Base-by-base conservation (phyloP, 352 stramenopile species). In the Globisporangium solare region DNA sequence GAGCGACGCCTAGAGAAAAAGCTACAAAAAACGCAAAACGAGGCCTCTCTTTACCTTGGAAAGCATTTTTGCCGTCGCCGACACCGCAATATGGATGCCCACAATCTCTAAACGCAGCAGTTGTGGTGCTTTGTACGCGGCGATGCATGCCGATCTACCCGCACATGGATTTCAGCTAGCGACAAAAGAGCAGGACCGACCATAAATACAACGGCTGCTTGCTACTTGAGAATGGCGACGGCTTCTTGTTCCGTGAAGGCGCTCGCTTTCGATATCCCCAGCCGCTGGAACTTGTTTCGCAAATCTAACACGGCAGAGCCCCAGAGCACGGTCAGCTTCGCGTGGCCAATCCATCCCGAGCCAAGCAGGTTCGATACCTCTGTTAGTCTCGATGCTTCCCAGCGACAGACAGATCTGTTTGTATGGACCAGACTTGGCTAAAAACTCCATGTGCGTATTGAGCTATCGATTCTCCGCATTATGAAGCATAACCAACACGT, bases 201-300 rank as follows among this genome's bases (percentile, higher is more conserved):
- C 5, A 27, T 5, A 5, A 5, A 27, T 27, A 5, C 24, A 27
- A 27, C 5, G 24, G 24, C 5, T 27, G 24, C 24, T 27, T 27
- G 24, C 24, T 49, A 89, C 79, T 56, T 71, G 32, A 78, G 35
- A 42, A 70, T 60, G 3, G 58, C 46, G n/a, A 65, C 43, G 6
- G 70, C 65, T 32, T 70, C 68, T 48, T 67, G 54, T 12, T 69
- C 73, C 27, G 72, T 68, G 50, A 68, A 80, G 4, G 76, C 76
- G 10, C 62, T 69, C 6, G 73, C 60, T 52, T 63, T 66, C 47
- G 79, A 72, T 39, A 87, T 47, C 6, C 74, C 74, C 20, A 89
- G 63, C 12, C 79, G 74, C 14, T 86, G 67, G 55, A 89, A 81
- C 54, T 87, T 89, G 48, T 73, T 79, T 2, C 75, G 63, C 47